Evolutionary conservation across 1,284 basidiomycete genomes (phyloP), one percentile per base, ranked within the genome.

Genomic region (Sanghuangporus sanghuang): DNA sequence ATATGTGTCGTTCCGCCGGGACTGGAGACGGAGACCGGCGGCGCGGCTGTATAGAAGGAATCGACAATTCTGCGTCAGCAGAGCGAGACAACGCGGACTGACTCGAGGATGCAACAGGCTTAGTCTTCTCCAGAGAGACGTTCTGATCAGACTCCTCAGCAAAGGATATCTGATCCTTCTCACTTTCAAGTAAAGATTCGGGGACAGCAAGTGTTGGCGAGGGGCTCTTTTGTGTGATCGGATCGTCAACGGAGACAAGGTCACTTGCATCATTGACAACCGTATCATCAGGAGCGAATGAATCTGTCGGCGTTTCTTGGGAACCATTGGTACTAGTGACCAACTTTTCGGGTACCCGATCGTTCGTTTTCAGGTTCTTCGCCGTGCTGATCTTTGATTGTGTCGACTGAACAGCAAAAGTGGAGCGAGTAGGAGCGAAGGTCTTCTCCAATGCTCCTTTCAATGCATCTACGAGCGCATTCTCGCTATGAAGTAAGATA

Each of bases 401-500:
- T 40, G 64, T 68, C 11, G 66, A 64, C n/a, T 77, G 78, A 9
- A 90, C 76, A 23, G 83, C 78, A 65, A 84, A 95, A 0, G 87
- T 89, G 0, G 88, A 87, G n/a, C 90, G 76, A 1, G 85, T 80
- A 0, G 88, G 81, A 2, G 85, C 81, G 70, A 89, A 94, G 6
- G 81, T 71, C 7, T 77, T 73, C 67, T 93, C 90, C 3, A 94
- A 77, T 0, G 81, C 79, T 4, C 73, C 69, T 83, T 89, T 93
- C 42, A 98, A 79, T 0, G 87, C 85, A 23, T 87, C 79, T 1
- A 98, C 81, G 6, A 99, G 76, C 64, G 90, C 90, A 4, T 81
- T 81, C 73, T 99, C 97, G 72, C 89, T 89, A 71, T 98, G 95
- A 9, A 99, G 73, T 61, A 98, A 89, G 42, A 99, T 91, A 0